These are phyloP conservation scores for Blakeslea trispora DNA, from an alignment of 371 early-diverging fungal species.

Conservation along the genomic window DNA sequence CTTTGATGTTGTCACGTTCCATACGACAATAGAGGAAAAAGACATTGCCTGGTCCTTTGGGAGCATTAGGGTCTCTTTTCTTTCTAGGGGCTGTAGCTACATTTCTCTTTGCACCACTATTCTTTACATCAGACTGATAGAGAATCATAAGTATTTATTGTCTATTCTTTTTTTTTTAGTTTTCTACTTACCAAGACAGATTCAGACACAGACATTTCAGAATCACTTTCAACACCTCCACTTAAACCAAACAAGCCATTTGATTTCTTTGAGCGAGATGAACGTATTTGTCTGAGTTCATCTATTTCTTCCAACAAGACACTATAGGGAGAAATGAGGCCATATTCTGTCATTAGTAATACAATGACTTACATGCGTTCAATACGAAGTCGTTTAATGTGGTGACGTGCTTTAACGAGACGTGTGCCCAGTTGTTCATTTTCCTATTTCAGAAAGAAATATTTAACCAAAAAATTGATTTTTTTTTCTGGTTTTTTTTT, in stretches of 20 bases:
- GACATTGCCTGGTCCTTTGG: slow-evolving; percentile 59
- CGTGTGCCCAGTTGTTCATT: slow-evolving; percentile 20
- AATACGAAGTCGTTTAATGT: slow-evolving; percentile 48
- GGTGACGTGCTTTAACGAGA: slow-evolving; percentile 26
- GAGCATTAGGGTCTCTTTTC: slow-evolving; percentile 61
- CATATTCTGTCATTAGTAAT: no score
- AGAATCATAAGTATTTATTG: background rate
- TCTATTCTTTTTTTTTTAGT: background rate
- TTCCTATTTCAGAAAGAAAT: slow-evolving; percentile 14
- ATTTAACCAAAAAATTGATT: no score
- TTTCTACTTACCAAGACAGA: slow-evolving; percentile 19
- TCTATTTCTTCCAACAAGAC: slow-evolving; percentile 27
- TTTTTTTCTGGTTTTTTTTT: no score
- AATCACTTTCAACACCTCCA: slow-evolving; percentile 21
- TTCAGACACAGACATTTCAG: slow-evolving; percentile 27
- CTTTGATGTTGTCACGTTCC: slow-evolving; percentile 52
- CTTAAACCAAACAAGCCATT: background rate
- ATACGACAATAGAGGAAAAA: slow-evolving; percentile 59
- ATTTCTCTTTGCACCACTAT: slow-evolving; percentile 4
- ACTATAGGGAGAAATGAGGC: slow-evolving; percentile 11
- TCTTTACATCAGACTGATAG: slow-evolving; percentile 14
- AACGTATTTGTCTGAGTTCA: slow-evolving; percentile 11
- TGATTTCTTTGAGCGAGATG: slow-evolving; percentile 1
- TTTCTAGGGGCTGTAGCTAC: slow-evolving; percentile 17
- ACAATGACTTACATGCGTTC: slow-evolving; percentile 44